Percentiles rank a stretch among this genome's conserved stretches.
phyloP scores from a whole-genome alignment of 139 green algal species.

The Ostreobium quekettii region DNA sequence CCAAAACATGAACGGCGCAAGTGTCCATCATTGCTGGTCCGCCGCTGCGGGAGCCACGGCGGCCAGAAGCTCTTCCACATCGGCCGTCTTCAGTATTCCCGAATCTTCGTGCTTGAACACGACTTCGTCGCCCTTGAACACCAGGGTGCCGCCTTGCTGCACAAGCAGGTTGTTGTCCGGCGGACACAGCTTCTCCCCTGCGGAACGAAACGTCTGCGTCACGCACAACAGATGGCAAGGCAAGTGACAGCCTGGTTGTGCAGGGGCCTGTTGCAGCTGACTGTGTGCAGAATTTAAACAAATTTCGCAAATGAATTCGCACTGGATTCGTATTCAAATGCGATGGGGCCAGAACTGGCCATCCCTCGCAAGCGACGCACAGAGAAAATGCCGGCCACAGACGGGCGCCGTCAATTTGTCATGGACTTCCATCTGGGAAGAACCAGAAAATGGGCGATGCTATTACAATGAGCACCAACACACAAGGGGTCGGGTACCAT shows the following conservation, averaged over 20 bases:
- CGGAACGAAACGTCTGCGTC: background rate
- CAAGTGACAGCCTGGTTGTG: background rate
- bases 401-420: too few relatives aligned
- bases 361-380: too few relatives aligned
- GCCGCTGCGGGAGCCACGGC: constrained; percentile 11
- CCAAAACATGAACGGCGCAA: too few relatives aligned
- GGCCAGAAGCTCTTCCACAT: constrained; percentile 32
- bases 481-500: too few relatives aligned
- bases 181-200: constrained; percentile 58
- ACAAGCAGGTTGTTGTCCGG: constrained; percentile 46
- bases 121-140: constrained; percentile 42
- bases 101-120: constrained; percentile 43
- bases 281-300: background rate
- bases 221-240: background rate
- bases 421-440: too few relatives aligned
- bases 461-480: too few relatives aligned
- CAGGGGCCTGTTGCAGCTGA: background rate
- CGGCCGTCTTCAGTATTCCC: constrained; percentile 40
- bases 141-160: constrained; percentile 63
- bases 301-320: too few relatives aligned
- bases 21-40: too few relatives aligned
- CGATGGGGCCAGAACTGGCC: too few relatives aligned
- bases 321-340: too few relatives aligned
- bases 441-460: too few relatives aligned
- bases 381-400: too few relatives aligned